Evolutionary conservation across 1,284 basidiomycete species (phyloP), one percentile per base, ranked within the genome.

Genomic region (Rhodotorula sp.): DNA sequence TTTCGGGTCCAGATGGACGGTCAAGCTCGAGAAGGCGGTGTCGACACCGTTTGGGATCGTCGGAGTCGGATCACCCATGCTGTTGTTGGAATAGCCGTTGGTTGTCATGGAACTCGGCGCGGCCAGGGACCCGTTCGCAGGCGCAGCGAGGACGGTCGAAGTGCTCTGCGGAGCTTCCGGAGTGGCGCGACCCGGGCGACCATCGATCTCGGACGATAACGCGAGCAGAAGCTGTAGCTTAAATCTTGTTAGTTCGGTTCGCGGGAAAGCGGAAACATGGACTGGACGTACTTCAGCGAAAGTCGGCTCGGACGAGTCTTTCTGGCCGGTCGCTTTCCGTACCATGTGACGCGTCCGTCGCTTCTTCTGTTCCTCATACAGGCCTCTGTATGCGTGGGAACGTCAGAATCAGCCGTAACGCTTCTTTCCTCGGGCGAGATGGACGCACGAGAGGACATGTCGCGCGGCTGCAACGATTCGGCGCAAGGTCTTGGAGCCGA

Each of bases 261-360:
- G 28, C 8, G 1, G 5, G 16, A 18, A n/a, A 7, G 23, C 23
- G 5, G 23, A 45, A 1, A 4, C 31, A 16, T 38, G 0, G 10
- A 21, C 10, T 2, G 26, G 34, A 18, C 69, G 62, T 55, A 67
- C 69, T 16, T 71, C 70, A 23, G 66, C 66, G 38, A 71, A 71
- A 0, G 70, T 57, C 48, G 62, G 60, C 49, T 67, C 69, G 38
- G 34, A 19, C 3, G 28, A 0, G 1, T 5, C 21, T 21, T 47
- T 45, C 21, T 34, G 31, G 19, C 60, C 55, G 14, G 43, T 23
- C 2, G 55, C 63, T 7, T 23, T 50, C 5, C 45, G 47, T 1
- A 66, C 70, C 6, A 34, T 48, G 5, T 50, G 50, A 7, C 67
- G 56, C 10, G 50, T 52, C 1, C 70, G 56, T 0, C 70, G 59